Percentiles rank a stretch among this genome's conserved stretches.
Evolutionary conservation across 2,329 filamentous ascomycete species (phyloP).

Genomic region (Coccinonectria pachysandricola): DNA sequence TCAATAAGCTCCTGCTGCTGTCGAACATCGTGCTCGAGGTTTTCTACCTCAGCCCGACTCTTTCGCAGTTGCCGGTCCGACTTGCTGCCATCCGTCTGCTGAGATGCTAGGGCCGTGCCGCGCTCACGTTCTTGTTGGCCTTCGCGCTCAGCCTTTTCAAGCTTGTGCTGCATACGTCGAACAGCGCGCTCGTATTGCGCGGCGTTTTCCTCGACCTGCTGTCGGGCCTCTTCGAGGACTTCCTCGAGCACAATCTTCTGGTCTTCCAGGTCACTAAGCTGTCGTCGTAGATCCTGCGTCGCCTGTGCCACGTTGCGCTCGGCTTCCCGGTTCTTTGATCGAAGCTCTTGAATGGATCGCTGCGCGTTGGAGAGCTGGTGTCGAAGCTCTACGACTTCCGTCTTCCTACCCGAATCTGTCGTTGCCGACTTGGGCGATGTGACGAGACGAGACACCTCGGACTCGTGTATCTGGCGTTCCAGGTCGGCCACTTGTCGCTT

Average conservation of each 20-base stretch:
- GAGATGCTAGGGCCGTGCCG: slow-evolving; percentile 20
- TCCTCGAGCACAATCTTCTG: slow-evolving; percentile 48
- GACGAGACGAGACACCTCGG: slow-evolving; percentile 42
- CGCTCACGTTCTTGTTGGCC: too few species aligned
- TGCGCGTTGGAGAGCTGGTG: slow-evolving; percentile 51
- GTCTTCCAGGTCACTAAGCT: slow-evolving; percentile 48
- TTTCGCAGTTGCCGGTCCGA: slow-evolving; percentile 52
- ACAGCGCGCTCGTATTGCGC: slow-evolving; percentile 33
- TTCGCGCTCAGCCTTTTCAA: slow-evolving; percentile 41
- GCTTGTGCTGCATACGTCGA: slow-evolving; percentile 35
- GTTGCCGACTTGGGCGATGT: slow-evolving; percentile 34
- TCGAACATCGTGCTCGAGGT: slow-evolving; percentile 61
- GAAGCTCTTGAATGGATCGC: slow-evolving; percentile 46
- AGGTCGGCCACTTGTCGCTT: slow-evolving; percentile 57
- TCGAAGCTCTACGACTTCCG: slow-evolving; percentile 48
- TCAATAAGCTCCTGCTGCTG: slow-evolving; percentile 59
- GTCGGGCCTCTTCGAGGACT: slow-evolving; percentile 45
- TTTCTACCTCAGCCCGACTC: slow-evolving; percentile 53
- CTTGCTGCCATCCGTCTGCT: slow-evolving; percentile 33
- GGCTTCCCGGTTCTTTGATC: slow-evolving; percentile 37
- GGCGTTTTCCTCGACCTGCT: slow-evolving; percentile 37
- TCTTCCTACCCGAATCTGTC: slow-evolving; percentile 42
- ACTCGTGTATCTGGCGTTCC: slow-evolving; percentile 57
- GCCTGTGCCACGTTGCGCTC: slow-evolving; percentile 34
- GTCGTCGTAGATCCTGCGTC: slow-evolving; percentile 39